Percentiles rank a stretch among this genome's conserved stretches.
phyloP scores from a whole-genome alignment of 2,329 filamentous ascomycete species.

The Pseudogymnoascus sp. region DNA sequence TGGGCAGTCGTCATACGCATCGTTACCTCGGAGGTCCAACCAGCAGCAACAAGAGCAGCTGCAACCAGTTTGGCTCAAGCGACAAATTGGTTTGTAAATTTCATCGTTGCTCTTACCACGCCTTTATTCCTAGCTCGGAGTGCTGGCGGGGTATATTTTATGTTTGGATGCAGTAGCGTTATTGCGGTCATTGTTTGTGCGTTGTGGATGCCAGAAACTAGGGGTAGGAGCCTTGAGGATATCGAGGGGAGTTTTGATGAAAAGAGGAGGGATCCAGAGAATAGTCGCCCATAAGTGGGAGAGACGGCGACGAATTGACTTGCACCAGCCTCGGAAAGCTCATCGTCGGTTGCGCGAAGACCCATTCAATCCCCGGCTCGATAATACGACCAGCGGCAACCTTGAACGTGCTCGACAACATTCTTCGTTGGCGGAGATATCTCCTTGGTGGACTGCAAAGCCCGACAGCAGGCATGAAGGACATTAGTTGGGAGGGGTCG shows the following conservation, averaged over 20 bases:
- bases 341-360: too few species aligned
- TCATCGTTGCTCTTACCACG: conserved; percentile 28
- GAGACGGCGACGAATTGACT: too few species aligned
- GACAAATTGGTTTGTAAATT: conserved; percentile 33
- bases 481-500: too few species aligned
- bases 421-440: too few species aligned
- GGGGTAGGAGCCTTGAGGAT: conserved; percentile 19
- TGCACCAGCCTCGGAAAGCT: too few species aligned
- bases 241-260: conserved; percentile 13
- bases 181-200: conserved; percentile 19
- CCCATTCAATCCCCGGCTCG: too few species aligned
- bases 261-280: neutral
- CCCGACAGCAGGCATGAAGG: too few species aligned
- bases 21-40: conserved; percentile 51
- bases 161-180: conserved; percentile 22
- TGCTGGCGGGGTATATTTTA: conserved; percentile 22
- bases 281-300: neutral
- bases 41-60: conserved; percentile 43
- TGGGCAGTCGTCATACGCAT: conserved; percentile 50
- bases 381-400: too few species aligned
- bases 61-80: conserved; percentile 44
- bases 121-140: conserved; percentile 23
- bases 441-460: too few species aligned
- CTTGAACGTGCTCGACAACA: too few species aligned
- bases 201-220: conserved; percentile 22